These are phyloP conservation scores for Aurantiochytrium sp. DNA, from an alignment of 108 stramenopile species.

Conservation along the genomic window DNA sequence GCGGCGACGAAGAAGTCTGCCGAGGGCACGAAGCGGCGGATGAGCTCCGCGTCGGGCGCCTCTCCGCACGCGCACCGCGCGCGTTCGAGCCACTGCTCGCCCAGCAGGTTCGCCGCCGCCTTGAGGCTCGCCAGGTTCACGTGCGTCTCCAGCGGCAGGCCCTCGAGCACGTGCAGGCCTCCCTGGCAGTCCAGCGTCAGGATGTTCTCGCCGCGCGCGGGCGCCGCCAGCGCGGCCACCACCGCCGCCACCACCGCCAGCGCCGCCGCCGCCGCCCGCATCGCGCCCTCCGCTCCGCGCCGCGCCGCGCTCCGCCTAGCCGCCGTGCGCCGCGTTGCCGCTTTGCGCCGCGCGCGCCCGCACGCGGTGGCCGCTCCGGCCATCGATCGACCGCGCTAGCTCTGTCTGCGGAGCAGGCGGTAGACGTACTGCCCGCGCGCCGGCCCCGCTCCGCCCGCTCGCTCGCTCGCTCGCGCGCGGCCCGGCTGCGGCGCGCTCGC, in stretches of 20 bases:
- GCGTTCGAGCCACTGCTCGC: not conserved
- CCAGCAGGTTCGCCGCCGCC: not conserved
- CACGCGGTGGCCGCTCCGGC: too few species aligned
- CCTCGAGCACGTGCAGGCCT: not conserved
- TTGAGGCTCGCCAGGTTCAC: not conserved
- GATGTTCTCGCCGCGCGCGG: not conserved
- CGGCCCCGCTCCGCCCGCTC: too few species aligned
- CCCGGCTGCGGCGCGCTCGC: too few species aligned
- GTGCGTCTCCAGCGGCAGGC: not conserved
- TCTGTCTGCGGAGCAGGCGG: too few species aligned
- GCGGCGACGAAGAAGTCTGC: not conserved
- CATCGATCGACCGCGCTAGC: too few species aligned
- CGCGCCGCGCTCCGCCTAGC: too few species aligned
- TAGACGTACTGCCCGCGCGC: too few species aligned
- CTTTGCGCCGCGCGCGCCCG: too few species aligned
- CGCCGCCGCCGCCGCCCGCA: not conserved
- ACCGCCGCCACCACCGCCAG: not conserved
- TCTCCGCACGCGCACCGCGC: not conserved
- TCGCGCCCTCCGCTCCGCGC: too few species aligned
- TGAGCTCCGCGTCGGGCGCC: not conserved
- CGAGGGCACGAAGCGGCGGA: not conserved
- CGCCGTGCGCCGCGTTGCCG: too few species aligned
- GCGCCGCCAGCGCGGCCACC: not conserved
- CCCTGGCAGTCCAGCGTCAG: conserved; percentile 4
- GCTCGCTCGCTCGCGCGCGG: too few species aligned